Percentiles rank a stretch among this genome's conserved stretches.
These are phyloP conservation scores for Cladophialophora yegresii DNA, from an alignment of 2,329 filamentous ascomycete genomes.

Conservation along the genomic window DNA sequence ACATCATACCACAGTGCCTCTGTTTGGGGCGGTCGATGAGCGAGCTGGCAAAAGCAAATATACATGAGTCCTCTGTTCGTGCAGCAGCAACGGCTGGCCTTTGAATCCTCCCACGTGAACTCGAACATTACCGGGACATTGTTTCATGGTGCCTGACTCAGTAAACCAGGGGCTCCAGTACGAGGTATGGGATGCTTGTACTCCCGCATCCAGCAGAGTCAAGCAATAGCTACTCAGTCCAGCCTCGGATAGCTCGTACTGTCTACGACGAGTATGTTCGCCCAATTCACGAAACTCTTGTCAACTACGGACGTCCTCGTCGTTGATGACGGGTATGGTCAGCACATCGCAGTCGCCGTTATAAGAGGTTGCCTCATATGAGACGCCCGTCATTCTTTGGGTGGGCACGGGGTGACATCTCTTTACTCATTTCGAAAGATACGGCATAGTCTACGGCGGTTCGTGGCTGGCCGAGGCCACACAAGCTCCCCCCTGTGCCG, in stretches of 20 bases:
- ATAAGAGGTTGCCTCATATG: not conserved
- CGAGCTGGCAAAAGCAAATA: slow-evolving; percentile 10
- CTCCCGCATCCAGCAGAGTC: not conserved
- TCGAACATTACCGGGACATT: not conserved
- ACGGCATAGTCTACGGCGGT: not conserved
- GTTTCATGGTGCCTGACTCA: slow-evolving; percentile 9
- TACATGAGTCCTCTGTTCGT: not conserved
- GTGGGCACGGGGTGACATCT: not conserved
- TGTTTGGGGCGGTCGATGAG: not conserved
- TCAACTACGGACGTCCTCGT: too few relatives aligned
- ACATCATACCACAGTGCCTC: not conserved
- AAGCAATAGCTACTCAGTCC: not conserved
- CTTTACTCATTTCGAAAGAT: not conserved
- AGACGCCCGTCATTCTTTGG: not conserved
- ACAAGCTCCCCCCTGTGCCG: not conserved
- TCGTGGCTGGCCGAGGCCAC: not conserved
- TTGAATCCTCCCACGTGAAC: slow-evolving; percentile 9
- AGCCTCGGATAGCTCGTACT: not conserved
- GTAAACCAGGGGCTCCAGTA: not conserved
- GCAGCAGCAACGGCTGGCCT: not conserved
- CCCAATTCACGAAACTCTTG: too few relatives aligned
- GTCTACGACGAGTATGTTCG: too few relatives aligned
- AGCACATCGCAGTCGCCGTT: not conserved
- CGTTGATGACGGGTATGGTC: not conserved
- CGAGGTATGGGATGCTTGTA: not conserved